Evolutionary conservation across 441 rosid genomes (phyloP), one percentile per base, ranked within the genome.

Genomic region (Cnidoscolus chayamansa): DNA sequence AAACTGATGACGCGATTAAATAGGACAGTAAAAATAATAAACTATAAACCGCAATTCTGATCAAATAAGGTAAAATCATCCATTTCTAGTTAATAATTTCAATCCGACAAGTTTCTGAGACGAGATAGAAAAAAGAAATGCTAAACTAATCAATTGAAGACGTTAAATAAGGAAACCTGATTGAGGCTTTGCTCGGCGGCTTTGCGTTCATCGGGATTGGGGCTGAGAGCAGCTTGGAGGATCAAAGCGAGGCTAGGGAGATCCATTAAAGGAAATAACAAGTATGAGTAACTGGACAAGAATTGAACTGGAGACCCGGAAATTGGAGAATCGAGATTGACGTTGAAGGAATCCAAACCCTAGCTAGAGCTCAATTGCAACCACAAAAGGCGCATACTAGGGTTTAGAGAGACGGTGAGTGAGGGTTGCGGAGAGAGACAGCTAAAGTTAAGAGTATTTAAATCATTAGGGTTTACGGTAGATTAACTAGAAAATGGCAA

Each of bases 151-250:
- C 53, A 2, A 32, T 9, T 20, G 9, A 40, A 7, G 50, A 35
- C 8, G 25, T 25, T 25, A 2, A 19, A 17, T 32, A 40, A 6
- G 15, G 10, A 11, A 30, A 90, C 99, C 98, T 93, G 96, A 84
- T 84, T 84, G 77, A 95, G 99, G 66, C 86, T 91, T 11, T 88
- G 91, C 83, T 95, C 99, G 15, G 94, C 99, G 0, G 93, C 96
- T 76, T 81, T 87, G 84, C 97, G 98, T 74, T 95, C 98, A 57
- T 87, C 88, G 0, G 92, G 98, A 72, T 90, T 88, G 47, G 90
- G 88, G 76, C 98, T 95, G n/a, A 90, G 93, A 74, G 98, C 97
- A 37, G 97, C 94, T 30, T 86, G 96, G 70, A 95, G 87, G 72
- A 93, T 80, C 60, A 85, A 59, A 51, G 91, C 87, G 13, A 95